Conservation (phyloP, 805 yeast species). For the Saitoella complicata region DNA sequence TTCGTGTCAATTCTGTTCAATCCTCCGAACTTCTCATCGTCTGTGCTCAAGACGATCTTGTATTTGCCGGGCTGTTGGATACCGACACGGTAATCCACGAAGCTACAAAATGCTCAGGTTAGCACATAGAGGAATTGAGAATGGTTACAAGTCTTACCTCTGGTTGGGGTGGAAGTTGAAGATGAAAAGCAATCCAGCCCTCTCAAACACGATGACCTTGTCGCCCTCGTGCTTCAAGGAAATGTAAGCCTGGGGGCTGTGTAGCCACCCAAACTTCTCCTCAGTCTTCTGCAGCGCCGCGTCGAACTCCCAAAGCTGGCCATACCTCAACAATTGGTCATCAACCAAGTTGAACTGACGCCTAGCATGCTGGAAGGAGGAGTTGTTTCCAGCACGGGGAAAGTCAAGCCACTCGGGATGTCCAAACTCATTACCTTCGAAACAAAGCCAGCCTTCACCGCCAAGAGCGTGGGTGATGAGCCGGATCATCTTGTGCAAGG, state of each 20-base stretch:
- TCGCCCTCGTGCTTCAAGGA: constrained; percentile 80
- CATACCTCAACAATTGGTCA: constrained; percentile 67
- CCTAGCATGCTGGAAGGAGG: constrained; percentile 84
- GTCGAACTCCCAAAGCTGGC: constrained; percentile 67
- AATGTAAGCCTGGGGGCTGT: constrained; percentile 61
- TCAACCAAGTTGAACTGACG: constrained; percentile 81
- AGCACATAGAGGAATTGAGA: no score
- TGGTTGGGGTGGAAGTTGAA: constrained; percentile 83
- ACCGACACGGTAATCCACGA: constrained; percentile 79
- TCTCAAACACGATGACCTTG: constrained; percentile 76
- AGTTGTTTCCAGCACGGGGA: constrained; percentile 77
- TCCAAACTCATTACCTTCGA: constrained; percentile 96
- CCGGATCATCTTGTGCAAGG: constrained; percentile 82
- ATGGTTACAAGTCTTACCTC: not conserved
- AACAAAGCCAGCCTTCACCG: constrained; percentile 90
- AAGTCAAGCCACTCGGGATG: constrained; percentile 99
- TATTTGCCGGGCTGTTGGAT: constrained; percentile 67
- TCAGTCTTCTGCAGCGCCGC: constrained; percentile 69
- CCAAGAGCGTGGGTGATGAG: constrained; percentile 79
- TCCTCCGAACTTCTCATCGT: constrained; percentile 60
- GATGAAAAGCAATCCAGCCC: constrained; percentile 68
- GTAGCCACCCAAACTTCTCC: constrained; percentile 51
- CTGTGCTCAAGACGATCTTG: constrained; percentile 59
- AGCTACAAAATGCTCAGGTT: constrained; percentile 26
- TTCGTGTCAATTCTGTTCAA: constrained; percentile 36